Conservation (phyloP, 139 green algal genomes). For the Closterium sp. region DNA sequence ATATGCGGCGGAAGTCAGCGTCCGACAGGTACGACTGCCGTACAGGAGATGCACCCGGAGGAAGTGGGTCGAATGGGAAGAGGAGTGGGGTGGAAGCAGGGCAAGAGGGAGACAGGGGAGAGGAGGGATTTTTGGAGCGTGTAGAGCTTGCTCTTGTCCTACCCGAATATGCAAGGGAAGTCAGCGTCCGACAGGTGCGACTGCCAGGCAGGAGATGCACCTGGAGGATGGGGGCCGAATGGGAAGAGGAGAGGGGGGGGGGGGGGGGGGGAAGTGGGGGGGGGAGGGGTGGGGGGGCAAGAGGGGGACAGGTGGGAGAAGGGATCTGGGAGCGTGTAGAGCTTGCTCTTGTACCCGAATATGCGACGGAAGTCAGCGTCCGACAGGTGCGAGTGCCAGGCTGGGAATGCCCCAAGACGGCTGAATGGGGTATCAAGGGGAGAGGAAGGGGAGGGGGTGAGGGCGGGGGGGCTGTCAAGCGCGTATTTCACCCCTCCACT, state of each 20-base stretch:
- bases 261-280: neutral
- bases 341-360: constrained; percentile 34
- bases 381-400: constrained; percentile 34
- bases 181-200: constrained; percentile 29
- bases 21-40: constrained; percentile 43
- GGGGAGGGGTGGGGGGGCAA: neutral
- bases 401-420: neutral
- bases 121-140: constrained; percentile 13
- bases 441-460: too few species aligned
- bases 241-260: neutral
- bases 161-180: constrained; percentile 33
- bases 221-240: neutral
- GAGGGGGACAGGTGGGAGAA: neutral
- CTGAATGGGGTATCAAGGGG: too few species aligned
- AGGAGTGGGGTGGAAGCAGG: neutral
- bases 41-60: neutral
- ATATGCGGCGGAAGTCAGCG: constrained; percentile 30
- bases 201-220: constrained; percentile 2
- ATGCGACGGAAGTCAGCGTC: constrained; percentile 32
- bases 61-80: neutral
- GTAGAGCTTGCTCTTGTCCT: constrained; percentile 30
- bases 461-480: too few species aligned
- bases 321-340: constrained; percentile 31
- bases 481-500: too few species aligned
- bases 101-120: neutral